These are phyloP conservation scores for Trypanosoma vivax DNA, from an alignment of 208 protist species.

Conservation along the genomic window DNA sequence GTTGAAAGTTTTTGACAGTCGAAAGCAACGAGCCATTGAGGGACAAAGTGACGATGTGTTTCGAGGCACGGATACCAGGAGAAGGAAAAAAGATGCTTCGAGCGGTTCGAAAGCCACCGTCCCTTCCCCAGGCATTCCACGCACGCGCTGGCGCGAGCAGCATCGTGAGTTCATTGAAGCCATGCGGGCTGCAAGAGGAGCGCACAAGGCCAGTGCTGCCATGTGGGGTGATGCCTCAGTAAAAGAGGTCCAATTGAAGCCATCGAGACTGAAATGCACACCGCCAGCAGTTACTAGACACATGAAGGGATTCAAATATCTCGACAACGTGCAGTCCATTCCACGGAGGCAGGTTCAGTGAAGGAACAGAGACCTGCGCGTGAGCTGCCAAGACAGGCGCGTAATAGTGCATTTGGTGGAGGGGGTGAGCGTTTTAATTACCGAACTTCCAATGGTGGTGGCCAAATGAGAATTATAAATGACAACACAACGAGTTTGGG, in stretches of 20 bases:
- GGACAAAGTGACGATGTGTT: slow-evolving; percentile 20
- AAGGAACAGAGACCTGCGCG: not conserved
- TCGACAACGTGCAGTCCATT: slow-evolving; percentile 8
- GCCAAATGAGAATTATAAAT: slow-evolving; percentile 53
- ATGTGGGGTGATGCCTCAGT: slow-evolving; percentile 44
- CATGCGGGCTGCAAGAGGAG: slow-evolving; percentile 33
- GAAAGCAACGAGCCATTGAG: slow-evolving; percentile 54
- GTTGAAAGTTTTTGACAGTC: slow-evolving; percentile 72
- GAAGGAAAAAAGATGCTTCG: slow-evolving; percentile 12
- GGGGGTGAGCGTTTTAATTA: slow-evolving; percentile 21
- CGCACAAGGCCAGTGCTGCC: slow-evolving; percentile 12
- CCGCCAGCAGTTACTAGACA: slow-evolving; percentile 59
- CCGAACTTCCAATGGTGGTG: slow-evolving; percentile 23
- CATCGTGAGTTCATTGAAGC: slow-evolving; percentile 86
- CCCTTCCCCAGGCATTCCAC: slow-evolving; percentile 20
- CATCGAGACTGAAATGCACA: slow-evolving; percentile 19
- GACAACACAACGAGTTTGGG: slow-evolving; percentile 82
- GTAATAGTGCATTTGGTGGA: slow-evolving; percentile 27
- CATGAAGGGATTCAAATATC: slow-evolving; percentile 34
- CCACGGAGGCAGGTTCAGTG: not conserved
- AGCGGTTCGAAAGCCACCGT: not conserved
- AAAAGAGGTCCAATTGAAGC: not conserved
- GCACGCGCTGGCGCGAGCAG: slow-evolving; percentile 77
- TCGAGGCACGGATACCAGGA: slow-evolving; percentile 8
- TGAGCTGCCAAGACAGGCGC: slow-evolving; percentile 1